Evolutionary conservation across 1,284 basidiomycete genomes (phyloP).

Genomic region (Austroboletus novae-zelandiae): DNA sequence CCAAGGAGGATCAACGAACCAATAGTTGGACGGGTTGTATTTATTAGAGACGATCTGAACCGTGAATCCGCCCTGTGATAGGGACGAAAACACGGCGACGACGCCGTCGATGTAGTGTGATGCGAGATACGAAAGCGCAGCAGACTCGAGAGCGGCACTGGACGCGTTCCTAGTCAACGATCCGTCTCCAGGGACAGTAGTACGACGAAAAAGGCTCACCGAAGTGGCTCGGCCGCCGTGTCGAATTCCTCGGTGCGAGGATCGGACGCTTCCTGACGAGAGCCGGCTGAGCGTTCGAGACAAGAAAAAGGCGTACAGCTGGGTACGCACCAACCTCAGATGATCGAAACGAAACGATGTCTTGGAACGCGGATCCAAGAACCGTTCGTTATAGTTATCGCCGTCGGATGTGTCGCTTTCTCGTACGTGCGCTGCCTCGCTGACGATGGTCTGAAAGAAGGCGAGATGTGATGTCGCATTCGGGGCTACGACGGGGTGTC

Average conservation of each 20-base stretch:
- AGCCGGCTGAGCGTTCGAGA: neutral
- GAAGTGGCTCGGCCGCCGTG: constrained; percentile 66
- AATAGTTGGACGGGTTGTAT: constrained; percentile 90
- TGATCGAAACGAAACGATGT: constrained; percentile 83
- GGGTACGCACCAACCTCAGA: constrained; percentile 58
- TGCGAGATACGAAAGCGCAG: constrained; percentile 66
- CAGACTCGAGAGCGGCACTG: constrained; percentile 68
- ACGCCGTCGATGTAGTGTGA: constrained; percentile 81
- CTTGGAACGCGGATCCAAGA: constrained; percentile 77
- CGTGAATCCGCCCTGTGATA: constrained; percentile 51
- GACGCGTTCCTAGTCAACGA: neutral
- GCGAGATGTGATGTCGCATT: neutral
- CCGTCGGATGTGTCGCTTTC: constrained; percentile 38
- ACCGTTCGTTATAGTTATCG: constrained; percentile 48
- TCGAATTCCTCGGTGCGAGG: constrained; percentile 62
- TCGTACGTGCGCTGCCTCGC: constrained; percentile 57
- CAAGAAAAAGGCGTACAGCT: neutral
- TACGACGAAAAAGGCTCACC: constrained; percentile 46
- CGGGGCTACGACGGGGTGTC: neutral
- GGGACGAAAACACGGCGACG: constrained; percentile 60
- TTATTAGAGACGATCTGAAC: constrained; percentile 90
- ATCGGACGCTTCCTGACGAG: constrained; percentile 70
- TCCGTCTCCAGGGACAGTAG: too few species aligned
- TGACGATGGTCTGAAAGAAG: constrained; percentile 69
- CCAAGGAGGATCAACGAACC: constrained; percentile 42